A percentile compares a stretch with the other conserved stretches of the same genome.
These are phyloP conservation scores for Verticillium klebahnii DNA, from an alignment of 2,329 filamentous ascomycete species.

Conservation along the genomic window DNA sequence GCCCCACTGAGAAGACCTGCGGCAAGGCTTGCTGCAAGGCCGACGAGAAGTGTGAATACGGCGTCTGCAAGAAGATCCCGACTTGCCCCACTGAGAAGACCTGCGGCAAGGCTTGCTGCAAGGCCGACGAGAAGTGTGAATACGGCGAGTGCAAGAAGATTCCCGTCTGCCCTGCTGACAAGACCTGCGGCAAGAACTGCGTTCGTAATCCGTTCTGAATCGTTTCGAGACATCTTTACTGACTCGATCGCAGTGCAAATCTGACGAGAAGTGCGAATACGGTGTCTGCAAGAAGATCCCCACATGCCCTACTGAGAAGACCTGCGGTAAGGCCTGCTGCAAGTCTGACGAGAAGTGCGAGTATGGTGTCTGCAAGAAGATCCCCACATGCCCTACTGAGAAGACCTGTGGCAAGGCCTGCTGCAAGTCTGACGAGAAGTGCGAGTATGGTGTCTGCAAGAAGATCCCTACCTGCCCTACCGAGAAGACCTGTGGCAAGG, in stretches of 20 bases:
- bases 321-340: neutral
- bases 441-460: neutral
- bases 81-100: neutral
- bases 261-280: too few species aligned
- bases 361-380: neutral
- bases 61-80: neutral
- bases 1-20: neutral
- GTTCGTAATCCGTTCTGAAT: neutral
- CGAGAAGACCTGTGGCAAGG: neutral
- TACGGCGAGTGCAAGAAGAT: neutral
- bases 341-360: neutral
- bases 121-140: neutral
- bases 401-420: neutral
- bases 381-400: neutral
- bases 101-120: neutral
- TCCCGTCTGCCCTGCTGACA: neutral
- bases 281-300: neutral
- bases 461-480: neutral
- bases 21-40: neutral
- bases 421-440: neutral
- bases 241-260: too few species aligned
- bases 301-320: neutral
- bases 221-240: too few species aligned
- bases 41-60: neutral
- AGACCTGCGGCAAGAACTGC: neutral